A percentile compares a stretch with the other conserved stretches of the same genome.
These are phyloP conservation scores for Sclerotinia borealis DNA, from an alignment of 2,329 filamentous ascomycete genomes.

Conservation along the genomic window DNA sequence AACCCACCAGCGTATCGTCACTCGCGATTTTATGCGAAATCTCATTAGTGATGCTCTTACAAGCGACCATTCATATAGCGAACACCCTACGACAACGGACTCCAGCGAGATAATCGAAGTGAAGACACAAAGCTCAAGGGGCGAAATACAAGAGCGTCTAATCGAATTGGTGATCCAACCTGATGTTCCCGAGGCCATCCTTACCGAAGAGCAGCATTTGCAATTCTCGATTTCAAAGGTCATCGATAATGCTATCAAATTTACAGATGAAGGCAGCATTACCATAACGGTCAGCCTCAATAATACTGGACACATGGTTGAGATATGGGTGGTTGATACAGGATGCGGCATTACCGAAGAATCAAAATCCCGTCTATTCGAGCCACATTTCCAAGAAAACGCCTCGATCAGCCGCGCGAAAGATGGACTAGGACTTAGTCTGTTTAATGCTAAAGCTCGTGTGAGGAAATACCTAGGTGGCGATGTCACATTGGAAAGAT, in stretches of 20 bases:
- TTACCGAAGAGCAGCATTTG: constrained; percentile 44
- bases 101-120: constrained; percentile 29
- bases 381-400: constrained; percentile 64
- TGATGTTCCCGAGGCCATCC: constrained; percentile 46
- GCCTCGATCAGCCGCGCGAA: constrained; percentile 59
- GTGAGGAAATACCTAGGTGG: constrained; percentile 59
- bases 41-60: constrained; percentile 27
- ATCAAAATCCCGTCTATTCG: constrained; percentile 62
- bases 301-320: constrained; percentile 45
- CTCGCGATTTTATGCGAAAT: constrained; percentile 27
- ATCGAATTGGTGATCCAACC: constrained; percentile 37
- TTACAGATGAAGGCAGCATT: constrained; percentile 59
- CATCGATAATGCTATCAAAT: constrained; percentile 62
- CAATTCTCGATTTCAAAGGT: constrained; percentile 37
- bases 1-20: constrained; percentile 24
- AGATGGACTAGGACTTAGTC: constrained; percentile 62
- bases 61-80: constrained; percentile 24
- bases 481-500: constrained; percentile 58
- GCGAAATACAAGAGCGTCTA: constrained; percentile 25
- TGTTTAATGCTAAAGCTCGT: constrained; percentile 67
- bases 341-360: constrained; percentile 62
- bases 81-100: constrained; percentile 24
- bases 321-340: constrained; percentile 59
- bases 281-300: constrained; percentile 52
- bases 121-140: constrained; percentile 23